Conservation (phyloP, 345 rosid genomes). For the Syzygium oleosum region DNA sequence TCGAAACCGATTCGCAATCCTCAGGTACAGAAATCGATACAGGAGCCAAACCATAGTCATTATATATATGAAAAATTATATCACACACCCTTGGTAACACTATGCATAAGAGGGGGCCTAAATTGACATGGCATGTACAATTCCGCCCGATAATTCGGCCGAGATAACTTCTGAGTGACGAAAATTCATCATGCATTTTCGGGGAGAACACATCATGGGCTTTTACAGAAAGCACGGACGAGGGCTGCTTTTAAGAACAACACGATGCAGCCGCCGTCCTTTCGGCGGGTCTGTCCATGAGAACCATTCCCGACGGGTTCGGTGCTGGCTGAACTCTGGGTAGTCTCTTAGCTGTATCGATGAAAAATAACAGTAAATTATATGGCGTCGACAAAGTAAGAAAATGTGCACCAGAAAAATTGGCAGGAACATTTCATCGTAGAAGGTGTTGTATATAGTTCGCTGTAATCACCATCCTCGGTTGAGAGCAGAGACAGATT, state of each 20-base stretch:
- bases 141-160: background rate
- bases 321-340: slow-evolving; percentile 83
- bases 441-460: background rate
- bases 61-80: background rate
- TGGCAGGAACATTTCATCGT: background rate
- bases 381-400: background rate
- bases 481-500: background rate
- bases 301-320: slow-evolving; percentile 85
- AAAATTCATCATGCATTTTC: background rate
- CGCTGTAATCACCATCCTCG: background rate
- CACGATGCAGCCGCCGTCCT: slow-evolving; percentile 68
- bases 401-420: background rate
- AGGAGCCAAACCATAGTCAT: background rate
- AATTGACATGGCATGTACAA: background rate
- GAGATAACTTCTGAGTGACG: background rate
- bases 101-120: background rate
- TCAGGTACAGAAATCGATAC: background rate
- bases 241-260: slow-evolving; percentile 36
- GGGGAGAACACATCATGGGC: background rate
- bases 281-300: slow-evolving; percentile 68
- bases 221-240: background rate
- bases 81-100: background rate
- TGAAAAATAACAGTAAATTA: background rate
- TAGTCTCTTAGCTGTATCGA: slow-evolving; percentile 61
- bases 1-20: background rate